phyloP scores from a whole-genome alignment of 2,329 filamentous ascomycete species.

The Didymellaceae sp. region DNA sequence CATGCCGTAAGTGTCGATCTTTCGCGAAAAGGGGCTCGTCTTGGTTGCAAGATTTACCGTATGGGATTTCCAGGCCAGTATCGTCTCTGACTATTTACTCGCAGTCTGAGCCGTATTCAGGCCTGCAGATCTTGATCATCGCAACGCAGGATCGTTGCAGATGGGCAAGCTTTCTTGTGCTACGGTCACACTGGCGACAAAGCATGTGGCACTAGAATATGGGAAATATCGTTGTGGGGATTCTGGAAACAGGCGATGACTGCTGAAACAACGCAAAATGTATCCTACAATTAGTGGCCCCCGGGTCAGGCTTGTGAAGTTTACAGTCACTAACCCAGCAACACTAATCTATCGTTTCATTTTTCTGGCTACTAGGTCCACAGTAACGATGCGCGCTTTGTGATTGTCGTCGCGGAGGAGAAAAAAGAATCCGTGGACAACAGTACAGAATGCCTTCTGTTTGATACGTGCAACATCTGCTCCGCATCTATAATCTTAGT shows the following conservation, averaged over 20 bases:
- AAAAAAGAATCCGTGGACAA: not conserved
- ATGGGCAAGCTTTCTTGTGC: constrained; percentile 8
- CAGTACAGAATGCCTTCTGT: not conserved
- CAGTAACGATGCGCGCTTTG: constrained; percentile 5
- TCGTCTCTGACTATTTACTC: constrained; percentile 11
- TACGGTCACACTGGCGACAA: constrained; percentile 3
- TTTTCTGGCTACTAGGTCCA: constrained; percentile 22
- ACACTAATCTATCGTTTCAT: constrained; percentile 35
- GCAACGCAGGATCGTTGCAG: no score
- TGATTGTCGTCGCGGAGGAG: constrained; percentile 6
- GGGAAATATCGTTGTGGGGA: not conserved
- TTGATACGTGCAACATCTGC: not conserved
- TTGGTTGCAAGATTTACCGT: constrained; percentile 17
- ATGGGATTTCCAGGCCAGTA: constrained; percentile 15
- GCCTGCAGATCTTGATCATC: constrained; percentile 7
- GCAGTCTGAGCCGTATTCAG: constrained; percentile 15
- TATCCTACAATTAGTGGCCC: constrained; percentile 6
- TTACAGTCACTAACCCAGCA: constrained; percentile 10
- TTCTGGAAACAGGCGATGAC: constrained; percentile 16
- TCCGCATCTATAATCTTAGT: constrained; percentile 6
- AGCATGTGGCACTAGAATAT: constrained; percentile 5
- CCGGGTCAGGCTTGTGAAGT: constrained; percentile 16
- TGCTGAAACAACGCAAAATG: constrained; percentile 20
- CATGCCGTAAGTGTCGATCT: constrained; percentile 30
- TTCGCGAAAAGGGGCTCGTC: constrained; percentile 19